phyloP scores from a whole-genome alignment of 1,284 basidiomycete species.

The Tilletiopsis washingtonensis region DNA sequence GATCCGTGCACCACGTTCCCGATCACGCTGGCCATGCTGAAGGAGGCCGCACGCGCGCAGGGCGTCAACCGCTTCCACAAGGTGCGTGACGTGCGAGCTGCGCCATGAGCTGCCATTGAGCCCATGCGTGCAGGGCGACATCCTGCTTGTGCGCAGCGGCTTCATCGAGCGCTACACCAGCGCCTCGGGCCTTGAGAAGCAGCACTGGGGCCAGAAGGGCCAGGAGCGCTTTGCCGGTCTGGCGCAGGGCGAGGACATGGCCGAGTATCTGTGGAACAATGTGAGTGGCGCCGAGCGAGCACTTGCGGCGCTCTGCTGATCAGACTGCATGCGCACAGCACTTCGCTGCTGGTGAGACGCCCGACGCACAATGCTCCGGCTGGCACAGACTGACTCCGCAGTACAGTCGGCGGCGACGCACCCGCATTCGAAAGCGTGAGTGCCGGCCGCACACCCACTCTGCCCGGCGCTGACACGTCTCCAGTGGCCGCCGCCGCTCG shows the following conservation, averaged over 20 bases:
- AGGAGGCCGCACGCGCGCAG: slow-evolving; percentile 59
- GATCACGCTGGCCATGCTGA: slow-evolving; percentile 56
- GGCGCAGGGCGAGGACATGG: slow-evolving; percentile 36
- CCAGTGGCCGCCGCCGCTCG: slow-evolving; percentile 50
- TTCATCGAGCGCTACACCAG: slow-evolving; percentile 59
- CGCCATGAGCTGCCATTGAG: too few species aligned
- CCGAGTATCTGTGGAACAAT: slow-evolving; percentile 57
- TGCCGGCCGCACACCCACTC: too few species aligned
- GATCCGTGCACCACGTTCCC: slow-evolving; percentile 61
- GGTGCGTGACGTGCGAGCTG: too few species aligned
- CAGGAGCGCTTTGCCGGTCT: slow-evolving; percentile 25
- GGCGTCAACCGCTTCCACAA: slow-evolving; percentile 51
- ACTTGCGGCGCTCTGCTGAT: too few species aligned
- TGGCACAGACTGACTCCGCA: too few species aligned
- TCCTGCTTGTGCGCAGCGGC: slow-evolving; percentile 48
- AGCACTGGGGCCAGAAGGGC: slow-evolving; percentile 48
- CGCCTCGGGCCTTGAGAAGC: slow-evolving; percentile 53
- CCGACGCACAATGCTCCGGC: too few species aligned
- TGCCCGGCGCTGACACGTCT: too few species aligned
- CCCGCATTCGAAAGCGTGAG: slow-evolving; percentile 65
- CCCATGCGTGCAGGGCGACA: too few species aligned
- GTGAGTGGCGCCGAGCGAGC: too few species aligned
- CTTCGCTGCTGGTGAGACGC: too few species aligned
- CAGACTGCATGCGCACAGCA: too few species aligned
- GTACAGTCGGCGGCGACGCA: slow-evolving; percentile 65